Percentiles rank a stretch among this genome's conserved stretches.
These are phyloP conservation scores for Colletotrichum echinochloae DNA, from an alignment of 2,329 filamentous ascomycete genomes.

Conservation along the genomic window DNA sequence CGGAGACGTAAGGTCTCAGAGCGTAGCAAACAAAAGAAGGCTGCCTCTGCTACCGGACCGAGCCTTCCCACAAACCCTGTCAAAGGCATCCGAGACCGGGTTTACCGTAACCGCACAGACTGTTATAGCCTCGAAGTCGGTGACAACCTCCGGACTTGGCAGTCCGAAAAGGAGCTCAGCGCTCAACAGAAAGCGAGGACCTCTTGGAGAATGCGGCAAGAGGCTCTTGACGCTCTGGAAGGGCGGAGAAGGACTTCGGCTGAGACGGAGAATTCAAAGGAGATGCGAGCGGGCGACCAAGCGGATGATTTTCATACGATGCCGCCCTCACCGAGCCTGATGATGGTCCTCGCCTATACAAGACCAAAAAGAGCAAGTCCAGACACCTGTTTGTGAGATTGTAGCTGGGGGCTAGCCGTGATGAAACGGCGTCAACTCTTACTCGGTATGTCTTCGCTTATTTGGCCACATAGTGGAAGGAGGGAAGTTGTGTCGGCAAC, in stretches of 20 bases:
- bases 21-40: not conserved
- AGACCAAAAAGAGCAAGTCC: not conserved
- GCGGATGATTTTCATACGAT: not conserved
- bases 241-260: not conserved
- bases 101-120: not conserved
- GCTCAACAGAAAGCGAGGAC: not conserved
- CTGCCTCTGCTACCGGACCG: not conserved
- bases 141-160: not conserved
- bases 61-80: not conserved
- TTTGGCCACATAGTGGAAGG: not conserved
- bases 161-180: not conserved
- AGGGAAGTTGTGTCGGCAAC: not conserved
- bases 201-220: not conserved
- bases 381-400: not conserved
- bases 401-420: not conserved
- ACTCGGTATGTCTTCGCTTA: not conserved
- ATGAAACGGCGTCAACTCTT: not conserved
- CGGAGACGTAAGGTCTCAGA: not conserved
- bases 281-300: not conserved
- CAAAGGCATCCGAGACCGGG: not conserved
- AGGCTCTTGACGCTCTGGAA: not conserved
- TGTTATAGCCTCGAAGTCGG: constrained; percentile 16
- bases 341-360: not conserved
- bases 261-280: not conserved
- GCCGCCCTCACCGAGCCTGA: not conserved